Percentiles rank a stretch among this genome's conserved stretches.
Conservation (phyloP, 352 stramenopile genomes). For the Plasmopara halstedii region DNA sequence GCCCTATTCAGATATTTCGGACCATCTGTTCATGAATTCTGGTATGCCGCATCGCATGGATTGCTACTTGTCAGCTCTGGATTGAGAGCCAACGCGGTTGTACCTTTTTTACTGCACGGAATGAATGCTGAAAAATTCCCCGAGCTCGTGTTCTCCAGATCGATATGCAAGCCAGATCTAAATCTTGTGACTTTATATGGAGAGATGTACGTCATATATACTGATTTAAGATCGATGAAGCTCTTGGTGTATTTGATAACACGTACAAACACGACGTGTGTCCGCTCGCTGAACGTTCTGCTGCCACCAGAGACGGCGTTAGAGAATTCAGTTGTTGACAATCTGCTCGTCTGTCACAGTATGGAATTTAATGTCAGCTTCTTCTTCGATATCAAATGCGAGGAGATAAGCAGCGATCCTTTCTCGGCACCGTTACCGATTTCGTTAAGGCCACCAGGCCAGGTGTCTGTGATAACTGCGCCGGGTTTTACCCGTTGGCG, state of each 20-base stretch:
- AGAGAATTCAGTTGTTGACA: constrained; percentile 75
- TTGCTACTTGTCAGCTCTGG: constrained; percentile 67
- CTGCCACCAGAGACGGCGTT: constrained; percentile 46
- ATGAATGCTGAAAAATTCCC: constrained; percentile 57
- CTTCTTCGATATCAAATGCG: constrained; percentile 75
- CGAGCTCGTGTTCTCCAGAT: constrained; percentile 59
- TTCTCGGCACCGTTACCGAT: constrained; percentile 70
- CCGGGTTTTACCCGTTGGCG: constrained; percentile 42
- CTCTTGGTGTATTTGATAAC: constrained; percentile 69
- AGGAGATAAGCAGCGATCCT: constrained; percentile 42
- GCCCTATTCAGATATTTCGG: constrained; percentile 48
- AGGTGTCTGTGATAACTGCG: constrained; percentile 13
- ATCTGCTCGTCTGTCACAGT: constrained; percentile 76
- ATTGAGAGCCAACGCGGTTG: constrained; percentile 67
- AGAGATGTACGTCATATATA: constrained; percentile 58
- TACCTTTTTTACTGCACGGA: constrained; percentile 58
- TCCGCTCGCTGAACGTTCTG: constrained; percentile 67
- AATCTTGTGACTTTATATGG: constrained; percentile 64
- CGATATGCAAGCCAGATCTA: constrained; percentile 43
- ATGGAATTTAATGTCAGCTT: constrained; percentile 71
- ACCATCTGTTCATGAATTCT: constrained; percentile 63
- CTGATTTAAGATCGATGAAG: constrained; percentile 44
- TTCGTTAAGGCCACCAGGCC: constrained; percentile 30
- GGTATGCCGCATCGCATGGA: constrained; percentile 53
- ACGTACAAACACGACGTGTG: constrained; percentile 55